Evolutionary conservation across 108 stramenopile genomes (phyloP).

Genomic region (Schizochytrium sp.): DNA sequence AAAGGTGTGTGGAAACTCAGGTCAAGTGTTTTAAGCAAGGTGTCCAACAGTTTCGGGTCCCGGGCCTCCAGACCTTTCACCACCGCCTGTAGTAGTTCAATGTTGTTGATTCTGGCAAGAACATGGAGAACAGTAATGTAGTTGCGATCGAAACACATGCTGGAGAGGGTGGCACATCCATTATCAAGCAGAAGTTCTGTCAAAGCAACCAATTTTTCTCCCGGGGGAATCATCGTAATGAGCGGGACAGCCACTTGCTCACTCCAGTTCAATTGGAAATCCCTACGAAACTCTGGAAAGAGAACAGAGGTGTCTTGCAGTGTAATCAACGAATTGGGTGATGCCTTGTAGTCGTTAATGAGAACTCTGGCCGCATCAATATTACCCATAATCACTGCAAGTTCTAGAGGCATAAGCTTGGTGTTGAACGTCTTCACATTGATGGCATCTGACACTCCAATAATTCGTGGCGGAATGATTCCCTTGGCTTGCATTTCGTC

Average conservation of each 20-base stretch:
- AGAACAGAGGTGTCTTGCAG: background rate
- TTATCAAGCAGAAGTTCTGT: constrained; percentile 16
- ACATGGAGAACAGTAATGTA: background rate
- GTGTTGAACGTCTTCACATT: background rate
- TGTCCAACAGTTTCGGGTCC: no score
- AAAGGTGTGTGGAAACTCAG: no score
- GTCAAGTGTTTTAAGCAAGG: no score
- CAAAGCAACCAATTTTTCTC: background rate
- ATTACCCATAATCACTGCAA: constrained; percentile 24
- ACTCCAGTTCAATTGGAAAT: background rate
- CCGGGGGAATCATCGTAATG: background rate
- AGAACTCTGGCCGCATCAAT: background rate
- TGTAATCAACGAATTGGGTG: background rate
- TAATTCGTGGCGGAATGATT: background rate
- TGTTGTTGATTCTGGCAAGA: background rate
- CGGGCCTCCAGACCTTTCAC: no score
- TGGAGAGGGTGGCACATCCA: background rate
- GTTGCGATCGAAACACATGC: background rate
- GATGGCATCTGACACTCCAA: background rate
- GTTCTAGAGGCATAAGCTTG: constrained; percentile 16
- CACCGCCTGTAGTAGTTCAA: background rate
- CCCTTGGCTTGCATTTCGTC: background rate
- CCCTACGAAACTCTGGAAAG: no score
- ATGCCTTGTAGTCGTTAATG: background rate
- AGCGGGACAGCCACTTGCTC: background rate